phyloP scores from a whole-genome alignment of 2,329 filamentous ascomycete genomes.

The Clonostachys byssicola region DNA sequence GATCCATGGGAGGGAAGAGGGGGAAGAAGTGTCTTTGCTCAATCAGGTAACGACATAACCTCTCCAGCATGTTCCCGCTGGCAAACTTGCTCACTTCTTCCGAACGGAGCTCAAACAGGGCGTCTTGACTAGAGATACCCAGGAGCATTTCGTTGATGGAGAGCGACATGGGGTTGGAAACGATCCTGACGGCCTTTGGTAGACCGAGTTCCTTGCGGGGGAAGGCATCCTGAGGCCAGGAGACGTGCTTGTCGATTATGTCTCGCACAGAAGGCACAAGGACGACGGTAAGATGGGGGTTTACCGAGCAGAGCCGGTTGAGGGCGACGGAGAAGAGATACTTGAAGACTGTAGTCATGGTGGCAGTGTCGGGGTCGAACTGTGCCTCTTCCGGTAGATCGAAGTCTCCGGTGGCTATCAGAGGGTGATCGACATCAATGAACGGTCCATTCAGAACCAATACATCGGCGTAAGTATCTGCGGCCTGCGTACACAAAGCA shows the following conservation, averaged over 20 bases:
- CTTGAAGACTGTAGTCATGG: slow-evolving; percentile 78
- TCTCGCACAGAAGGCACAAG: slow-evolving; percentile 82
- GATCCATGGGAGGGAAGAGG: slow-evolving; percentile 74
- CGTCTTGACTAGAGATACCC: slow-evolving; percentile 78
- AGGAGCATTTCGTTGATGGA: slow-evolving; percentile 84
- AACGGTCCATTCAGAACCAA: slow-evolving; percentile 84
- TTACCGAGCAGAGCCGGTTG: slow-evolving; percentile 61
- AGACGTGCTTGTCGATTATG: slow-evolving; percentile 75
- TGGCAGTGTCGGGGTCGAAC: slow-evolving; percentile 72
- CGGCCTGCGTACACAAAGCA: slow-evolving; percentile 74
- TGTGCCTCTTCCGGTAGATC: slow-evolving; percentile 65
- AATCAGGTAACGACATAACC: slow-evolving; percentile 74
- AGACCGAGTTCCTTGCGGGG: slow-evolving; percentile 69
- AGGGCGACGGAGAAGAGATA: slow-evolving; percentile 73
- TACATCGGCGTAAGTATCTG: slow-evolving; percentile 69
- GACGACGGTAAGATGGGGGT: slow-evolving; percentile 77
- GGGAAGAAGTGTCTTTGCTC: slow-evolving; percentile 92
- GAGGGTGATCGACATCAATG: slow-evolving; percentile 84
- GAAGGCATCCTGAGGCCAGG: slow-evolving; percentile 71
- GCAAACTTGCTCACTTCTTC: slow-evolving; percentile 52
- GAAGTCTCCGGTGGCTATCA: slow-evolving; percentile 77
- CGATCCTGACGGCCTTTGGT: slow-evolving; percentile 69
- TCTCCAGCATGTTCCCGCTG: slow-evolving; percentile 54
- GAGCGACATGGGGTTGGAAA: slow-evolving; percentile 88
- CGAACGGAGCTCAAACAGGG: slow-evolving; percentile 74